Base-by-base conservation (phyloP, 176 grass and related monocot species). In the Triticum monococcum region DNA sequence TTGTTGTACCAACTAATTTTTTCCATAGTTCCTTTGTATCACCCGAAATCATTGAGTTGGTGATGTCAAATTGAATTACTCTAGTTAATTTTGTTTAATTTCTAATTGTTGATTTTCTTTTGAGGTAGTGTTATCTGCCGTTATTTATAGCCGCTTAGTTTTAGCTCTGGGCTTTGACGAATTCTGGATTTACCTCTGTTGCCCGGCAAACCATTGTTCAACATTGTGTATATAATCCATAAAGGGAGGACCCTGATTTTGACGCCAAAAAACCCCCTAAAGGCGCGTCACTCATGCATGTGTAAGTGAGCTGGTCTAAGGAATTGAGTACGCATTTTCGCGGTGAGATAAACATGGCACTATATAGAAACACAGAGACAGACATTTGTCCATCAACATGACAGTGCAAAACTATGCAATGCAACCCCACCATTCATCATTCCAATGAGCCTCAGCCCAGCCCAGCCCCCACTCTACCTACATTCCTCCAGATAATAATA, bases 381-480 rank as follows among this genome's bases (percentile, higher is more conserved):
- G 20, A 59, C 54, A 59, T 20, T 59, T 59, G 54, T 22, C 54
- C 18, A 59, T 7, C 20, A 52, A 64, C 12, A 88, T 63, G 82
- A 37, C 82, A 82, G 78, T 31, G 63, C 23, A 33, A 72, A 26
- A 78, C 67, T 37, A 80, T 33, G 18, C n/a, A 81, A 79, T 33
- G 18, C n/a, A 81, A n/a, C 71, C 82, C 78, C 71, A 85, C 71
- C 86, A 62, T 85, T 72, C 78, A 88, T 91, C 90, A 88, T 91
- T 85, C 86, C 90, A 81, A 81, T 66, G 50, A 48, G 40, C 71
- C 84, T 45, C 31, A 43, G 76, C 26, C 31, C 22, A 25, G 24
- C 40, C 54, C 22, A 76, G 13, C 81, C 76, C 77, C 82, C 61
- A 50, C 45, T 37, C 48, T 72, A 48, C 12, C 81, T 66, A 59